phyloP scores from a whole-genome alignment of 345 rosid species.

The Arabidopsis arenosa region DNA sequence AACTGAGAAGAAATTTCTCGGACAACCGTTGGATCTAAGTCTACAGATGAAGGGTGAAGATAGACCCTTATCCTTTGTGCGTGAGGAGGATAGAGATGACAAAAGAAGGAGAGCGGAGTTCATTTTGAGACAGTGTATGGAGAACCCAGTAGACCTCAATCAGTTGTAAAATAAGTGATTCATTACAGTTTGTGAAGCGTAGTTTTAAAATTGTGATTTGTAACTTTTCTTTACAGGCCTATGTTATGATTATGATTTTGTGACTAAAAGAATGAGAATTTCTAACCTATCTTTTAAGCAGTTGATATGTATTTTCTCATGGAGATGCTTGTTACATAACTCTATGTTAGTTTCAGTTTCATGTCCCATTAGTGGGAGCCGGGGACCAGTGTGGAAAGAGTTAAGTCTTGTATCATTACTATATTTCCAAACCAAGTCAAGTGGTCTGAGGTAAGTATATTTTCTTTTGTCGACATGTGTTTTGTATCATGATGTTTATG shows the following conservation, averaged over 20 bases:
- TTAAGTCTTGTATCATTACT: neutral
- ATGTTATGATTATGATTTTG: slow-evolving; percentile 28
- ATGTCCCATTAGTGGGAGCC: slow-evolving; percentile 16
- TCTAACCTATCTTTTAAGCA: slow-evolving; percentile 20
- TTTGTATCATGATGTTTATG: slow-evolving; percentile 3
- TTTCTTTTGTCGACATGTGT: neutral
- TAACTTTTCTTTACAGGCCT: slow-evolving; percentile 37
- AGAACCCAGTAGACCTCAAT: slow-evolving; percentile 86
- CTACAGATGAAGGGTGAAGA: slow-evolving; percentile 61
- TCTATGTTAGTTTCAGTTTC: slow-evolving; percentile 14
- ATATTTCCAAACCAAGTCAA: neutral
- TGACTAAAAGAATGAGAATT: slow-evolving; percentile 26
- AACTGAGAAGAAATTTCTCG: slow-evolving; percentile 67
- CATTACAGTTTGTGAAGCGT: slow-evolving; percentile 37
- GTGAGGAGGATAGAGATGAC: slow-evolving; percentile 92
- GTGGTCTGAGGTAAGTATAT: slow-evolving; percentile 23
- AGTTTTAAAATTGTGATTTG: slow-evolving; percentile 38
- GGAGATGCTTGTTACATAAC: slow-evolving; percentile 27
- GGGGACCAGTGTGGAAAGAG: slow-evolving; percentile 17
- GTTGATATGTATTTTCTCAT: slow-evolving; percentile 18
- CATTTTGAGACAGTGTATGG: slow-evolving; percentile 82
- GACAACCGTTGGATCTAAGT: slow-evolving; percentile 63
- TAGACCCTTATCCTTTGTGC: slow-evolving; percentile 51
- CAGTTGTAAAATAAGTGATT: slow-evolving; percentile 58
- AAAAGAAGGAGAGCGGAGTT: slow-evolving; percentile 95